Base-by-base conservation (phyloP, 176 grass and related monocot genomes). In the Avena eriantha region DNA sequence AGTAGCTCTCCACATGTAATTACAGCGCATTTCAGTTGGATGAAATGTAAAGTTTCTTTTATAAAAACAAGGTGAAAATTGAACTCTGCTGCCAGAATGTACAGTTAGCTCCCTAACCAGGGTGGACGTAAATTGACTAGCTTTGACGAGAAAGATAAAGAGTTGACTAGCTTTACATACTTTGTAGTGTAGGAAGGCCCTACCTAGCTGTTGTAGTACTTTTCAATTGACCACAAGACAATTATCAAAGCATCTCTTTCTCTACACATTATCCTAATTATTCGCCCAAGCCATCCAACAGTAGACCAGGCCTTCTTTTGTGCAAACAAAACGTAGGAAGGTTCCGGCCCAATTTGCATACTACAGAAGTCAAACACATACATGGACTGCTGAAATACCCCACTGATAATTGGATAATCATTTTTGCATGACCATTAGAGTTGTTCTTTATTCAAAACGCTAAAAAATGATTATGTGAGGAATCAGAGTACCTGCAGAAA, bases 291-390 rank as follows among this genome's bases (percentile, higher is more conserved):
- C 56, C 82, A 86, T 73, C 56, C 36, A 66, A 79, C 55, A 63
- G 18, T 31, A 56, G 19, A 89, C 79, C 57, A 21, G 0, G 9
- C 45, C 76, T 84, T 80, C 17, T 50, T 85, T 75, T 75, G 3
- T 7, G 53, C 58, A 55, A 55, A 80, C 46, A 85, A 89, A 70
- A 39, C 39, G 13, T 65, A 77, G 13, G 66, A 82, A 80, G 46
- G 23, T 83, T 83, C 74, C 67, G 67, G 51, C 47, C 39, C 58
- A 50, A 83, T 69, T 83, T 80, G 76, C 76, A 84, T 50, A 6
- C 76, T 48, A 60, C 10, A 87, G 11, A 91, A 90, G 80, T 87
- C 85, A 84, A 87, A 91, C 36, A 26, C 76, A 75, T 50, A 75
- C 31, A 80, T 66, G 19, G 18, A 64, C 63, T 51, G 56, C 56